These are phyloP conservation scores for Trypanosoma platydactyli DNA, from an alignment of 208 protist species.

Conservation along the genomic window DNA sequence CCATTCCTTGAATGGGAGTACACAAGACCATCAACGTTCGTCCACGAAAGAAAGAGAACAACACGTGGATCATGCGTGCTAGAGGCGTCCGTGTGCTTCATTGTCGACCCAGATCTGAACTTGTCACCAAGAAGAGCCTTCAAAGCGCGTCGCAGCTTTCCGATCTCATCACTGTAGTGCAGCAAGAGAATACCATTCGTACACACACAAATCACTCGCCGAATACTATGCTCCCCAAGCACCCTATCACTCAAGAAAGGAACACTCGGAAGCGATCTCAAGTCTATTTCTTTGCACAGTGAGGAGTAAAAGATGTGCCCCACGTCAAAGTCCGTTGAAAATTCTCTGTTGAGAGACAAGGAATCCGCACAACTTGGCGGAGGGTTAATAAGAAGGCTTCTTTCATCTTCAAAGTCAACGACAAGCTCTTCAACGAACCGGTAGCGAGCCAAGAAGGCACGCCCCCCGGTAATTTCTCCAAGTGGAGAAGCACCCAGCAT, in stretches of 20 bases:
- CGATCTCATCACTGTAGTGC: constrained; percentile 23
- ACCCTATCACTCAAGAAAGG: constrained; percentile 12
- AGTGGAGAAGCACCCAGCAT: not conserved
- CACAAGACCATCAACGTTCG: constrained; percentile 42
- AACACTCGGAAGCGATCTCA: constrained; percentile 21
- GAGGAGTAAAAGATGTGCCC: constrained; percentile 37
- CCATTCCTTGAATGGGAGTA: constrained; percentile 37
- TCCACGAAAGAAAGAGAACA: constrained; percentile 36
- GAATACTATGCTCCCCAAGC: constrained; percentile 16
- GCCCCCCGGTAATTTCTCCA: constrained; percentile 7
- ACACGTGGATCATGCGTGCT: constrained; percentile 23
- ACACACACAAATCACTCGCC: constrained; percentile 35
- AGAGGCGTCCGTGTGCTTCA: constrained; percentile 1
- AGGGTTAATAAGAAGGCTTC: constrained; percentile 22
- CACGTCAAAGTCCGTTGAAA: constrained; percentile 22
- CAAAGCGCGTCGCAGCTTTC: constrained; percentile 24
- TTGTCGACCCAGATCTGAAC: not conserved
- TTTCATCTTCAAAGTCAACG: constrained; percentile 58
- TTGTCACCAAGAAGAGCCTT: constrained; percentile 15
- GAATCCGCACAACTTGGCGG: constrained; percentile 17
- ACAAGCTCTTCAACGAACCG: constrained; percentile 68
- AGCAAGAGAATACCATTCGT: constrained; percentile 41
- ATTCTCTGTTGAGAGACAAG: constrained; percentile 28
- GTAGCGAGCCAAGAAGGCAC: constrained; percentile 39
- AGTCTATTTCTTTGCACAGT: constrained; percentile 37